Percentiles rank a stretch among this genome's conserved stretches.
Evolutionary conservation across 2,329 filamentous ascomycete genomes (phyloP).

Genomic region (Dactylellina cionopaga): DNA sequence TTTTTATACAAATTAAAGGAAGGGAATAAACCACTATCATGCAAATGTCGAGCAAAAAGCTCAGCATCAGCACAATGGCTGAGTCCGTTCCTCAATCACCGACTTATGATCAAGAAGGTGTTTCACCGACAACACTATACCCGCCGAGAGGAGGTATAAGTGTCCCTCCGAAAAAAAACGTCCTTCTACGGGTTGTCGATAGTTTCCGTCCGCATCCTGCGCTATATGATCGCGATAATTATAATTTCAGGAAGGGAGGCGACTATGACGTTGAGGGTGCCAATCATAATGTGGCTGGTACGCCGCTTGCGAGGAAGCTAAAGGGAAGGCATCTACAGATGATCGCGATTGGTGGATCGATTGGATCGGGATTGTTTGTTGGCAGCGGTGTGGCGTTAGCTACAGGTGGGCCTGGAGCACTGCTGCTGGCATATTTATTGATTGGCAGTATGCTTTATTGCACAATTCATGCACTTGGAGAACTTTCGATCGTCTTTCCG

Average conservation of each 20-base stretch:
- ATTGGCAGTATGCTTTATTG: constrained; percentile 90
- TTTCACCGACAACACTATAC: constrained; percentile 38
- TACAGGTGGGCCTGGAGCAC: constrained; percentile 78
- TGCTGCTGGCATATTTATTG: constrained; percentile 80
- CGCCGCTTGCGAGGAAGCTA: constrained; percentile 78
- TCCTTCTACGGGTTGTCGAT: constrained; percentile 16
- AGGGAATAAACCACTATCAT: constrained; percentile 4
- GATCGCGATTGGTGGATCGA: constrained; percentile 95
- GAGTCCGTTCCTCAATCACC: constrained; percentile 34
- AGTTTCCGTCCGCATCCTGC: constrained; percentile 44
- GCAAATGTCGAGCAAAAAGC: constrained; percentile 35
- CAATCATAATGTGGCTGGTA: constrained; percentile 61
- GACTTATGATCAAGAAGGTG: constrained; percentile 20
- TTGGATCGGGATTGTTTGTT: constrained; percentile 88
- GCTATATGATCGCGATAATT: constrained; percentile 30
- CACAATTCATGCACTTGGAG: constrained; percentile 89
- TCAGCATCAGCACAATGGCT: constrained; percentile 51
- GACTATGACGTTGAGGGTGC: constrained; percentile 55
- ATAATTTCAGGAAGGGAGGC: constrained; percentile 28
- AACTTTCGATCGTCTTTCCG: constrained; percentile 89
- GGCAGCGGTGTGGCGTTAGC: constrained; percentile 78
- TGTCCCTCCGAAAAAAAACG: constrained; percentile 7
- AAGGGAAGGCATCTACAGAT: constrained; percentile 92
- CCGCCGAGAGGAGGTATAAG: constrained; percentile 3
- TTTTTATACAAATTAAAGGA: too few species aligned